Evolutionary conservation across 495 filamentous ascomycete genomes (phyloP).

Genomic region (Tuber umbilicatum): DNA sequence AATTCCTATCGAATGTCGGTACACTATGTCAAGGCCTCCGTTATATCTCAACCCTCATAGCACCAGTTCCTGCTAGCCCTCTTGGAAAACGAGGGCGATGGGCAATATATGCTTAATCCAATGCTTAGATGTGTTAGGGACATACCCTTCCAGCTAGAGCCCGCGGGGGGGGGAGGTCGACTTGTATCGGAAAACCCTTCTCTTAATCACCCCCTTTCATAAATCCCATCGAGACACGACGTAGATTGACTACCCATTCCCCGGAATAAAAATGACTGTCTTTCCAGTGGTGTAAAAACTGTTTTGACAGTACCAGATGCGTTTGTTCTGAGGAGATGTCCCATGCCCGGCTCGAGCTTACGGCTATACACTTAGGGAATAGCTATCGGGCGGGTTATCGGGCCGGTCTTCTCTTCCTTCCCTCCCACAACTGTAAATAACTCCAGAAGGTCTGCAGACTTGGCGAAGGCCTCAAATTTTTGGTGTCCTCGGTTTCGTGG

Average conservation of each 20-base stretch:
- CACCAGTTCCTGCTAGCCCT: background rate
- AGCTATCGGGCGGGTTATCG: background rate
- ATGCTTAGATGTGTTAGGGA: background rate
- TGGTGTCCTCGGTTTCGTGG: background rate
- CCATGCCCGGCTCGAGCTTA: background rate
- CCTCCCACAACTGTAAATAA: background rate
- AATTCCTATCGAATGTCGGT: background rate
- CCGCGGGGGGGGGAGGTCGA: too few relatives aligned
- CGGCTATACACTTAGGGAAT: background rate
- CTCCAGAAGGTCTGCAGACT: background rate
- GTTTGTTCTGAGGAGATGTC: background rate
- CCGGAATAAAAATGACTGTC: background rate
- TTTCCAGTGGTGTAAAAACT: background rate
- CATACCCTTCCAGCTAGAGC: background rate
- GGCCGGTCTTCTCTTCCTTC: background rate
- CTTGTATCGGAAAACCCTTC: too few relatives aligned
- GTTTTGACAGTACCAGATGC: background rate
- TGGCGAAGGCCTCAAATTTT: background rate
- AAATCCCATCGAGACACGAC: background rate
- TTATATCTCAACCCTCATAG: background rate
- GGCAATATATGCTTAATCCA: background rate
- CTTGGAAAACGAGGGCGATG: background rate
- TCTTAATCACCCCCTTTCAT: too few relatives aligned
- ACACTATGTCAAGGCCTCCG: conserved; percentile 1
- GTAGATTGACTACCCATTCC: background rate